A percentile compares a stretch with the other conserved stretches of the same genome.
These are phyloP conservation scores for Lachnum nothofagi DNA, from an alignment of 2,329 filamentous ascomycete species.

Conservation along the genomic window DNA sequence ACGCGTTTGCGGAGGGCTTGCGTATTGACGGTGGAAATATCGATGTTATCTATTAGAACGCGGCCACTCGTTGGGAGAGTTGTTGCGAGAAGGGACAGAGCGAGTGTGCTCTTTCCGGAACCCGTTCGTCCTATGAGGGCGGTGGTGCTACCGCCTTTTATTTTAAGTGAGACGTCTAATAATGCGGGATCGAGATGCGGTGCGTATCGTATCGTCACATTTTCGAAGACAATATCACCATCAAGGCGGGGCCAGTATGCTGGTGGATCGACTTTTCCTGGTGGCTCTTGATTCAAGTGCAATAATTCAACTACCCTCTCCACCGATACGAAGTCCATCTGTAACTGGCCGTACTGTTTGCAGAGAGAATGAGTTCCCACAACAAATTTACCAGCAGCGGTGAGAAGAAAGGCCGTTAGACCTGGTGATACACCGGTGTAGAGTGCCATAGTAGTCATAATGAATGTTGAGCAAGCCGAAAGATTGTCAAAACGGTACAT, in stretches of 20 bases:
- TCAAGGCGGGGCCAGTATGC: slow-evolving; percentile 69
- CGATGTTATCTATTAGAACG: slow-evolving; percentile 56
- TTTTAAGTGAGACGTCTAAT: slow-evolving; percentile 61
- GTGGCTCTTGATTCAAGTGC: slow-evolving; percentile 69
- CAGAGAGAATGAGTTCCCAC: slow-evolving; percentile 68
- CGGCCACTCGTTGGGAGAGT: slow-evolving; percentile 48
- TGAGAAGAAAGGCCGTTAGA: slow-evolving; percentile 76
- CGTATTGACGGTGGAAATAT: slow-evolving; percentile 54
- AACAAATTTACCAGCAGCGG: slow-evolving; percentile 66
- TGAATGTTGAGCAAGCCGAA: slow-evolving; percentile 68
- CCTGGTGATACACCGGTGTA: slow-evolving; percentile 71
- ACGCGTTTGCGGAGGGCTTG: slow-evolving; percentile 56
- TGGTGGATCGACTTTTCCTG: slow-evolving; percentile 63
- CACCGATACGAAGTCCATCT: slow-evolving; percentile 88
- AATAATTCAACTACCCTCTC: slow-evolving; percentile 80
- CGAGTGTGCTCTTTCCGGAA: slow-evolving; percentile 77
- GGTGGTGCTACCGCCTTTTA: slow-evolving; percentile 72
- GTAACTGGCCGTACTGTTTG: slow-evolving; percentile 73
- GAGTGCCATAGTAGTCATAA: slow-evolving; percentile 68
- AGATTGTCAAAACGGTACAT: slow-evolving; percentile 71
- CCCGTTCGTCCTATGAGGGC: slow-evolving; percentile 77
- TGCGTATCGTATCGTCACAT: slow-evolving; percentile 75
- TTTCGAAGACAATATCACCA: slow-evolving; percentile 69
- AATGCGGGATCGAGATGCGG: slow-evolving; percentile 71
- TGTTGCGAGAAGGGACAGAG: slow-evolving; percentile 54